Conservation (phyloP, 2,329 filamentous ascomycete genomes). For the Fusarium verticillioides region DNA sequence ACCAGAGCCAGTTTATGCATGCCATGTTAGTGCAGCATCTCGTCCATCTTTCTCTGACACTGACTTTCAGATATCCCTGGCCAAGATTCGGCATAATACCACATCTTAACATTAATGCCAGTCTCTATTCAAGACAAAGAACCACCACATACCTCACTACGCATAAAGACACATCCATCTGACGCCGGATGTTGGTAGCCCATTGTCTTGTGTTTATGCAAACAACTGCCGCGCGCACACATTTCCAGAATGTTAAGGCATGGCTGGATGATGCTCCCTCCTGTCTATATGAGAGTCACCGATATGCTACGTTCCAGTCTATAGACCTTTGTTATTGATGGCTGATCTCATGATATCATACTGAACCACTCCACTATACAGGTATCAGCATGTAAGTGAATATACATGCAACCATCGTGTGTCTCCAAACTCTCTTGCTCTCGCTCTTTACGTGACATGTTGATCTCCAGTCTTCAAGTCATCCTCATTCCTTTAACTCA, state of each 20-base stretch:
- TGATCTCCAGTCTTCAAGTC: slow-evolving; percentile 1
- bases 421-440: not conserved
- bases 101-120: slow-evolving; percentile 10
- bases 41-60: slow-evolving; percentile 5
- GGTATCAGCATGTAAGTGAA: not conserved
- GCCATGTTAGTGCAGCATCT: slow-evolving; percentile 2
- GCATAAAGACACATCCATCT: slow-evolving; percentile 35
- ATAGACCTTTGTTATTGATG: not conserved
- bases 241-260: slow-evolving; percentile 2
- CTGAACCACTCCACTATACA: not conserved
- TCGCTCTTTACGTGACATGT: not conserved
- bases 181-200: slow-evolving; percentile 19
- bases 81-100: slow-evolving; percentile 10
- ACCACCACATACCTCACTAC: slow-evolving; percentile 11
- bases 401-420: not conserved
- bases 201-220: slow-evolving; percentile 24
- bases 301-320: not conserved
- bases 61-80: not conserved
- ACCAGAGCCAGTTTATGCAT: not conserved
- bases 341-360: not conserved
- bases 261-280: not conserved
- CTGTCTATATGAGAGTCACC: not conserved
- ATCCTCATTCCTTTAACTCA: not conserved
- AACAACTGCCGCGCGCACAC: not conserved
- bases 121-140: slow-evolving; percentile 20